phyloP scores from a whole-genome alignment of 371 early-diverging fungal species.

The Blakeslea trispora region DNA sequence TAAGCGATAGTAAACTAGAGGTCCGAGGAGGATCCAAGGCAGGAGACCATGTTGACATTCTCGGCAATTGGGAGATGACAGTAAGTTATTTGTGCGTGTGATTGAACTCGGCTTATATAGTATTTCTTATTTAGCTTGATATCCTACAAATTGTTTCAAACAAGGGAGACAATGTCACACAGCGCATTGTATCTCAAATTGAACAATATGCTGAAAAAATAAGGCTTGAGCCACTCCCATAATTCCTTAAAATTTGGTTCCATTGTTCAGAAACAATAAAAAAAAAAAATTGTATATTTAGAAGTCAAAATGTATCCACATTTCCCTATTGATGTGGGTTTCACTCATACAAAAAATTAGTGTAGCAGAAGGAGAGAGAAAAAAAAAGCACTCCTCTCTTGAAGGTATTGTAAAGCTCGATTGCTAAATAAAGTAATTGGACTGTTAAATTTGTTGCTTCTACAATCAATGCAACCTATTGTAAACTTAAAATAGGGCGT shows the following conservation, averaged over 20 bases:
- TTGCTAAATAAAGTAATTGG: background rate
- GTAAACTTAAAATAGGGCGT: background rate
- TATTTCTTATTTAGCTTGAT: conserved; percentile 30
- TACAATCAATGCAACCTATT: too few relatives aligned
- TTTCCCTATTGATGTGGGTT: too few relatives aligned
- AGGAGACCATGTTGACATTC: conserved; percentile 89
- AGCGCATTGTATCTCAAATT: conserved; percentile 42
- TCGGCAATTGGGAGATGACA: conserved; percentile 58
- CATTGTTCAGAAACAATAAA: background rate
- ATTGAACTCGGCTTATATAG: background rate
- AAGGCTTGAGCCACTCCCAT: conserved; percentile 5
- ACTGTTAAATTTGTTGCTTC: background rate
- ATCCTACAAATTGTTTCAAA: conserved; percentile 43
- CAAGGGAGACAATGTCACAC: conserved; percentile 36
- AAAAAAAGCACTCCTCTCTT: background rate
- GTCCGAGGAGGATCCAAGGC: conserved; percentile 84
- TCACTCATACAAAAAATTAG: too few relatives aligned
- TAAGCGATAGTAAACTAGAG: conserved; percentile 57
- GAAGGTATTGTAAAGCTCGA: background rate
- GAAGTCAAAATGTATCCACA: too few relatives aligned
- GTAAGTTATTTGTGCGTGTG: conserved; percentile 23
- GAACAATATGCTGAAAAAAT: conserved; percentile 42
- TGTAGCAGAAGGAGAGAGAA: background rate
- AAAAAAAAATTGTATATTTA: too few relatives aligned
- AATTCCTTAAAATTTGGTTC: background rate